Base-by-base conservation (phyloP, 192 early-diverging fungal species). In the Coemansia sp. region DNA sequence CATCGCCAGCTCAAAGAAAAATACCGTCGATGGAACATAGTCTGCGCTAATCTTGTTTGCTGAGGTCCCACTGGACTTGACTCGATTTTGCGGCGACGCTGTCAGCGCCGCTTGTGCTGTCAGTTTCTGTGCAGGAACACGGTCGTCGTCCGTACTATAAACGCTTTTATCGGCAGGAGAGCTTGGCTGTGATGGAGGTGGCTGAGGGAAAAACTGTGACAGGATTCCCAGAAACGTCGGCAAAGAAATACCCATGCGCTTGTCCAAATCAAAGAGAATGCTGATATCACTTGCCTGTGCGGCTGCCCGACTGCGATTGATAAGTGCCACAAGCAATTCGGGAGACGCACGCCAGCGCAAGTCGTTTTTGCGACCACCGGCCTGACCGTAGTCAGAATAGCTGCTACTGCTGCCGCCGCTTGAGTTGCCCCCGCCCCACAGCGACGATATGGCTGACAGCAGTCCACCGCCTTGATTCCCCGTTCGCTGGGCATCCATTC, bases 291-390 rank as follows among this genome's bases (percentile, higher is more conserved):
- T 77, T 20, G 69, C 62, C 58, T 60, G 62, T 22, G 70, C 75
- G 2, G 80, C 80, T 56, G 68, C 65, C 10, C 51, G 60, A 38
- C 68, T 65, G 11, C 72, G 75, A 5, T 43, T 25, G 38, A 77
- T 63, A 5, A 74, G 61, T 0, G 46, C 60, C 20, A 62, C 71
- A 55, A 83, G 66, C 16, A 65, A 19, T n/a, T 77, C 75, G 22
- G 80, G 72, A 9, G 75, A 49, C 48, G 63, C 67, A 13, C 80
- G 75, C 80, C 80, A 83, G 57, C 76, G 76, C 13, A 83, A 62
- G 43, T 65, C 75, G 19, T 66, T 69, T 58, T 66, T 61, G 41
- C 68, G 65, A 19, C 69, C 63, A 9, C 56, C 12, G 5, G 65
- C 42, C 1, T 61, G 53, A 13, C 64, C 43, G 46, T 39, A 25